Conservation (phyloP, 768 basidiomycete species). For the Tricholoma matsutake region DNA sequence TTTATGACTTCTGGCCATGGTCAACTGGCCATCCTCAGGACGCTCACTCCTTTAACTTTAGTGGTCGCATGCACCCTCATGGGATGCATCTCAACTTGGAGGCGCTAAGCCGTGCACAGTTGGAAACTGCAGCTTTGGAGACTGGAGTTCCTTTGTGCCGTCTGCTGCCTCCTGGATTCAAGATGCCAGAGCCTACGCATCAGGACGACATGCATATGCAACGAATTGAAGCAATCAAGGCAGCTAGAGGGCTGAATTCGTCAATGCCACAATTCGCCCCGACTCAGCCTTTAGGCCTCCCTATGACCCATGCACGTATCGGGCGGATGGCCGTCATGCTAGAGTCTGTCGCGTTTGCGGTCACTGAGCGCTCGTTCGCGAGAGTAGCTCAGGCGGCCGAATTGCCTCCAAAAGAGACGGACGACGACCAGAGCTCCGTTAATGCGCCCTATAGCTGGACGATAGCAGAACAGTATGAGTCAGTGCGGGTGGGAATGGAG, state of each 20-base stretch:
- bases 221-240: neutral
- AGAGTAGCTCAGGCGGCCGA: slow-evolving; percentile 9
- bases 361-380: slow-evolving; percentile 19
- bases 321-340: slow-evolving; percentile 57
- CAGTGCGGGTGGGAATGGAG: slow-evolving; percentile 27
- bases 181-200: neutral
- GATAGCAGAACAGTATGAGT: slow-evolving; percentile 29
- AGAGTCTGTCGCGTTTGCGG: slow-evolving; percentile 46
- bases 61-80: slow-evolving; percentile 28
- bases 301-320: slow-evolving; percentile 54
- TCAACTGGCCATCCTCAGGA: slow-evolving; percentile 6
- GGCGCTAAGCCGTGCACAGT: slow-evolving; percentile 50
- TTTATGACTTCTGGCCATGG: slow-evolving; percentile 7
- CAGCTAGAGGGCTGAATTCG: neutral
- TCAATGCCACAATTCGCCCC: neutral
- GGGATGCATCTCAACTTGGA: slow-evolving; percentile 64
- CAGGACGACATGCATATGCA: neutral
- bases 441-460: neutral
- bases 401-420: neutral
- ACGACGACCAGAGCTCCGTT: neutral
- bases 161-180: slow-evolving; percentile 40
- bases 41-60: slow-evolving; percentile 11
- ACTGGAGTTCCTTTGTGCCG: slow-evolving; percentile 58
- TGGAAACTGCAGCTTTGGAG: slow-evolving; percentile 64
- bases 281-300: slow-evolving; percentile 16